Conservation (phyloP, 495 filamentous ascomycete genomes). For the Xylaria acuta region DNA sequence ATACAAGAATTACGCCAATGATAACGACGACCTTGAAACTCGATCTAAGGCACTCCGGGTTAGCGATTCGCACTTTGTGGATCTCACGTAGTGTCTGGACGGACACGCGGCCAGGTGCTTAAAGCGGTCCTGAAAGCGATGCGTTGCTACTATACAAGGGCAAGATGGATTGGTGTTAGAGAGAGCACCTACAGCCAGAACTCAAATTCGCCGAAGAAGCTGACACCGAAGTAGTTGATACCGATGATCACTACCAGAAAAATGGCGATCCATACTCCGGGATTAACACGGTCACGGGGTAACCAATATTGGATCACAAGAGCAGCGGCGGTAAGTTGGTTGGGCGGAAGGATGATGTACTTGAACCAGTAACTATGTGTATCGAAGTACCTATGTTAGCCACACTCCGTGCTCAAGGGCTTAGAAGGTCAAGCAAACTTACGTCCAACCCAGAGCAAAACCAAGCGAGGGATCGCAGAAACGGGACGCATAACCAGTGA, state of each 20-base stretch:
- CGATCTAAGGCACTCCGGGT: slow-evolving; percentile 11
- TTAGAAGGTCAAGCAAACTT: slow-evolving; percentile 28
- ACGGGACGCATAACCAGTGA: slow-evolving; percentile 73
- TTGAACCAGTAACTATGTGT: slow-evolving; percentile 64
- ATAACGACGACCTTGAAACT: slow-evolving; percentile 73
- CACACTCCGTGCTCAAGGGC: not conserved
- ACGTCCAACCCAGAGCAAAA: slow-evolving; percentile 79
- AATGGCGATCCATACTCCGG: slow-evolving; percentile 74
- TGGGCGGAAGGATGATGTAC: slow-evolving; percentile 79
- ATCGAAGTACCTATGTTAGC: slow-evolving; percentile 23
- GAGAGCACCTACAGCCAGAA: slow-evolving; percentile 70
- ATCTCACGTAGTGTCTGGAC: not conserved
- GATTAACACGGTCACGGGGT: slow-evolving; percentile 64
- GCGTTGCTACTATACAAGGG: not conserved
- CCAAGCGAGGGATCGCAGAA: slow-evolving; percentile 81
- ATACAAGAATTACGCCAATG: slow-evolving; percentile 68
- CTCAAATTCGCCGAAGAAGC: slow-evolving; percentile 80
- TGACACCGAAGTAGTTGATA: slow-evolving; percentile 69
- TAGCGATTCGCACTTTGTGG: not conserved
- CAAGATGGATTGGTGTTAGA: not conserved
- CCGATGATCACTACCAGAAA: slow-evolving; percentile 67
- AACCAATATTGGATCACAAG: slow-evolving; percentile 77
- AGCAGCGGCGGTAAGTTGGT: slow-evolving; percentile 77
- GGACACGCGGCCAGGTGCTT: not conserved
- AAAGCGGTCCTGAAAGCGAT: too few relatives aligned